Evolutionary conservation across 2,329 filamentous ascomycete species (phyloP), one percentile per base, ranked within the genome.

Genomic region (Colletotrichum truncatum): DNA sequence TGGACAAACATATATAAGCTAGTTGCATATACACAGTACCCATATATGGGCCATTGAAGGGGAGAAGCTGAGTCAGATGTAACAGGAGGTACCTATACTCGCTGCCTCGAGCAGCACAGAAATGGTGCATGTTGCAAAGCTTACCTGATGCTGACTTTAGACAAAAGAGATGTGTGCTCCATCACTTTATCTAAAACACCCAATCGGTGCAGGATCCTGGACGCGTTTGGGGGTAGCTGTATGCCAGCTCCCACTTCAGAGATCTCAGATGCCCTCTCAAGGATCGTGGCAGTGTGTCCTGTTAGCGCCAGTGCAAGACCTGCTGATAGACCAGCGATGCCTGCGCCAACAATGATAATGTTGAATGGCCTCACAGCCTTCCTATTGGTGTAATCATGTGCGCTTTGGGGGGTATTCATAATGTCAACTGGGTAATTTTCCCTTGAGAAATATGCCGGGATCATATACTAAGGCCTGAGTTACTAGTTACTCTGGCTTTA

Each of bases 301-400:
- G 68, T 70, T 43, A 73, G 73, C 18, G 73, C 71, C 25, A 82
- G 72, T 6, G 74, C 76, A 23, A 82, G 72, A 32, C 76, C 80
- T 12, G 79, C 72, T 30, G 78, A 74, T 3, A 83, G 69, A 3
- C 81, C 81, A 16, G 77, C 78, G 28, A 83, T 76, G 16, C 81
- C 80, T n/a, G 76, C 78, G 6, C 79, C 79, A 26, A 80, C 69
- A 11, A 81, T 67, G 23, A 74, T 63, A 36, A 76, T 54, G 1
- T 69, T 60, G 4, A 72, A 36, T 16, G 66, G 39, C 11, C 43
- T 63, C 10, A 67, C 39, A 3, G 68, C 65, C 43, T 16, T 43
- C n/a, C n/a, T n/a, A n/a, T n/a, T n/a, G n/a, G n/a, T n/a, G n/a
- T n/a, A n/a, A n/a, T n/a, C n/a, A n/a, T n/a, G n/a, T n/a, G n/a